Evolutionary conservation across 495 filamentous ascomycete genomes (phyloP), one percentile per base, ranked within the genome.

Genomic region (Podospora anserina): DNA sequence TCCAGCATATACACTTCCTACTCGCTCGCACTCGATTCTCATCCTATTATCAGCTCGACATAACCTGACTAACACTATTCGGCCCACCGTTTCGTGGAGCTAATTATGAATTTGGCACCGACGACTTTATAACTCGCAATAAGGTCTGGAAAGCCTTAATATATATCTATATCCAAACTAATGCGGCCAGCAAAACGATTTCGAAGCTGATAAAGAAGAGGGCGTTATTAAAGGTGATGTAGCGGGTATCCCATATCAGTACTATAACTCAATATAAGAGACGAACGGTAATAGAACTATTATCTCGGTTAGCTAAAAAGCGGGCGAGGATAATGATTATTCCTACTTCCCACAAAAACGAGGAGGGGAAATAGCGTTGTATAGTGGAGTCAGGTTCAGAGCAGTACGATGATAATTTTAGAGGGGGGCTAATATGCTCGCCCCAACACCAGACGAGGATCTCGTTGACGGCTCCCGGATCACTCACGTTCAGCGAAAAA

Each of bases 281-380:
- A 57, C 54, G 54, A 57, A 57, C 54, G 54, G 54, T 16, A 57
- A 57, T 23, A 57, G 54, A 57, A 57, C 18, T 57, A 57, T 57
- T 16, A 57, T 16, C 4, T 57, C 54, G 4, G 16, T n/a, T 0
- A 57, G 54, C 54, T 57, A 1, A 57, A 57, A 23, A 57, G 4
- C 54, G 18, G 54, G 54, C 54, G 54, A 57, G 54, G 9, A 57
- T 23, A 57, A 57, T 57, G 1, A 57, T 1, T 20, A 20, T 20
- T 1, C 1, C 54, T 57, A 57, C 54, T 57, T 57, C 19, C 54
- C 19, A 57, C 54, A 57, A 57, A 57, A 57, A 57, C 4, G 4
- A 57, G 54, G 54, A 57, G 4, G 54, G 18, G 54, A 57, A 57
- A 57, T 57, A 16, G 54, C 54, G 54, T 57, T 57, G 11, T 57